Percentiles rank a stretch among this genome's conserved stretches.
Evolutionary conservation across 805 yeast species (phyloP).

Genomic region (Saturnispora silvae): DNA sequence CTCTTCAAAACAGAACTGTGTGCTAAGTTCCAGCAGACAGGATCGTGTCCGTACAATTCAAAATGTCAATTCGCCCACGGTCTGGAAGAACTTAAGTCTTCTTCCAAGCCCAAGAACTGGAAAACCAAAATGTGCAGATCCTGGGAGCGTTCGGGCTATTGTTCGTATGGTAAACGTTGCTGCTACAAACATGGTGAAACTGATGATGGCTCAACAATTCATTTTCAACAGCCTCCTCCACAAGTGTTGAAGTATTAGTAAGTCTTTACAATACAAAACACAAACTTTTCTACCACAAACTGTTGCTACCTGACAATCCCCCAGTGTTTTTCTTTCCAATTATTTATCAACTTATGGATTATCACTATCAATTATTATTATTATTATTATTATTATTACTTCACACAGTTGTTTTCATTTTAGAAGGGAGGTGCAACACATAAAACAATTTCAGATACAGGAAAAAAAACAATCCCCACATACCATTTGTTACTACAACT

Average conservation of each 20-base stretch:
- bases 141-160: conserved; percentile 71
- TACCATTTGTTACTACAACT: no score
- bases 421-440: no score
- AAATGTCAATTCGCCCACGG: conserved; percentile 97
- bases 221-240: conserved; percentile 5
- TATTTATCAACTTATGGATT: no score
- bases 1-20: conserved; percentile 88
- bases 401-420: no score
- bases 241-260: conserved; percentile 1
- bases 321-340: no score
- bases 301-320: no score
- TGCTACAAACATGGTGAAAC: conserved; percentile 73
- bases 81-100: conserved; percentile 55
- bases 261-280: no score
- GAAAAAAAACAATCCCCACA: no score
- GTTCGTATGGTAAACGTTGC: conserved; percentile 86
- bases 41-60: conserved; percentile 74
- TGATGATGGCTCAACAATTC: conserved; percentile 14
- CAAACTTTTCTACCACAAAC: no score
- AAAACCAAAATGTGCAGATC: conserved; percentile 86
- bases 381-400: no score
- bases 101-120: conserved; percentile 73
- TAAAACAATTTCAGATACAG: no score
- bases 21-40: conserved; percentile 60
- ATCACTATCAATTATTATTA: no score